phyloP scores from a whole-genome alignment of 2,329 filamentous ascomycete genomes.

The Fusarium proliferatum region DNA sequence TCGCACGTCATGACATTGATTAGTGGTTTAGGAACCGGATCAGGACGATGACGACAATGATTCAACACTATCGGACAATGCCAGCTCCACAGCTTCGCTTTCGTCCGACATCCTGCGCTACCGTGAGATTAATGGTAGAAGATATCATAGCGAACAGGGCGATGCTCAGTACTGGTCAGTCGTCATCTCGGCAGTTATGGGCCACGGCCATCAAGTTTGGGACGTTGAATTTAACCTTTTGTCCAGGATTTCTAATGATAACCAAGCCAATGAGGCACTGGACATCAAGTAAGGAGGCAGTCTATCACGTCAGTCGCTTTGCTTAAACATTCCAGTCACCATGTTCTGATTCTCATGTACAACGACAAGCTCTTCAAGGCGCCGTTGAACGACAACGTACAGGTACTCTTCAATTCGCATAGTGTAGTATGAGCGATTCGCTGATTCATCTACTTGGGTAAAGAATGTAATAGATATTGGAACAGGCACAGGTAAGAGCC shows the following conservation, averaged over 20 bases:
- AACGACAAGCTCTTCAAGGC: slow-evolving; percentile 4
- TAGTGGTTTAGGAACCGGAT: not conserved
- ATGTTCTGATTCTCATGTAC: slow-evolving; percentile 2
- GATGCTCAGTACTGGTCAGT: slow-evolving; percentile 14
- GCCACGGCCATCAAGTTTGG: accelerated
- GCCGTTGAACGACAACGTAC: not conserved
- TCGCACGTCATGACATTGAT: not conserved
- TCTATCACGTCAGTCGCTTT: accelerated
- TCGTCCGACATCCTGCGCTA: slow-evolving; percentile 4
- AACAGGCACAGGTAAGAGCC: slow-evolving; percentile 9
- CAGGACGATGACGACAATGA: not conserved
- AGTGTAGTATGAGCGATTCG: accelerated
- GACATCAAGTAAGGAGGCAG: slow-evolving; percentile 4
- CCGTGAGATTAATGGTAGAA: slow-evolving; percentile 4
- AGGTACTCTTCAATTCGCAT: not conserved
- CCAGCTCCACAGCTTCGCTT: slow-evolving; percentile 9
- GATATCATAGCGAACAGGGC: slow-evolving; percentile 4
- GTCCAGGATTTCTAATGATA: slow-evolving; percentile 13
- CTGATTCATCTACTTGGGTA: accelerated
- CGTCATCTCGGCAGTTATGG: accelerated
- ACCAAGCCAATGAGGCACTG: slow-evolving; percentile 7
- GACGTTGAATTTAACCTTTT: accelerated
- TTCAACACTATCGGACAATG: not conserved
- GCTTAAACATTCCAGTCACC: not conserved
- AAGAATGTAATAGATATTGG: slow-evolving; percentile 14